Base-by-base conservation (phyloP, 495 filamentous ascomycete genomes). In the Letharia columbiana region DNA sequence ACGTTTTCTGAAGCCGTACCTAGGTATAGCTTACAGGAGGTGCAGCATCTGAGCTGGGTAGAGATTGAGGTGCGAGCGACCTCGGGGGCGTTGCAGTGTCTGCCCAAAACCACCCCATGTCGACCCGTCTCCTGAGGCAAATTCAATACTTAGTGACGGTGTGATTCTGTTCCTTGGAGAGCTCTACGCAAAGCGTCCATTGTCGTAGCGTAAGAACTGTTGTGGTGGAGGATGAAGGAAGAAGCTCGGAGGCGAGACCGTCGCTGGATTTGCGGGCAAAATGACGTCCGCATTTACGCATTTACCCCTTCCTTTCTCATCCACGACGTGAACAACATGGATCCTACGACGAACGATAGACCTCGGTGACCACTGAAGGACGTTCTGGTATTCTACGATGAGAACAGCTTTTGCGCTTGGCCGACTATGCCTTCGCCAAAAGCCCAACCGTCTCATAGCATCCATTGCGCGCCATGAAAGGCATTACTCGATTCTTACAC, bases 41-140 rank as follows among this genome's bases (percentile, higher is more conserved):
- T 58, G 78, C 74, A 56, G 74, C 73, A 69, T 77, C 74, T 20
- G 77, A 72, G 61, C 71, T 70, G 57, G 78, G 70, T 37, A 73
- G 71, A 62, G 74, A 75, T 70, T 77, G 82, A 42, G 81, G 77
- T 56, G 79, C 76, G 67, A 76, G 67, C 31, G 83, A 73, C 57
- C 71, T 70, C 58, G 73, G 62, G 40, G 75, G 79, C 64, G 74
- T 75, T 67, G 73, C 74, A 58, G 84, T 73, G 69, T 98, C 92
- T 77, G 92, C 89, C 94, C 94, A 98, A 71, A 98, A 98, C 95
- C 95, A 98, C 68, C 94, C 94, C 94, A 98, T 97, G 33, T 37
- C 20, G 33, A 57, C 33, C 15, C 3, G 12, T 57, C 3, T 37
- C 31, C 17, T 3, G 54, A 57, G 6, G 5, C 18, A 9, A 10